These are phyloP conservation scores for Phytophthora ohioensis DNA, from an alignment of 352 stramenopile genomes.

Conservation along the genomic window DNA sequence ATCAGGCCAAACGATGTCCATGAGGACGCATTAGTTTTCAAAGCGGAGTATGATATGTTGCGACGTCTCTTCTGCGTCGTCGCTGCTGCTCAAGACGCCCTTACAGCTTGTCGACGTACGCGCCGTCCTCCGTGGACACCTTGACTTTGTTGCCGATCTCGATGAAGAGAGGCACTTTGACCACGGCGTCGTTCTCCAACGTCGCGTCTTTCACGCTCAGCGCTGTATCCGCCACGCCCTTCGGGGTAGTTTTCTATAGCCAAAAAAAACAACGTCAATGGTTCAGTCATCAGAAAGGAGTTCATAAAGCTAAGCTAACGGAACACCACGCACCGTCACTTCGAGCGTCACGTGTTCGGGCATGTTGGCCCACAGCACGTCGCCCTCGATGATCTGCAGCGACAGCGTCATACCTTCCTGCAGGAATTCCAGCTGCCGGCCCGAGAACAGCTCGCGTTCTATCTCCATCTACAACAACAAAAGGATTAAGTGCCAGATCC, in stretches of 20 bases:
- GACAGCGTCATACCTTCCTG: slow-evolving; percentile 82
- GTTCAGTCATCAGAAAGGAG: slow-evolving; percentile 3
- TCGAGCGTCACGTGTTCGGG: slow-evolving; percentile 80
- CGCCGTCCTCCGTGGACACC: slow-evolving; percentile 75
- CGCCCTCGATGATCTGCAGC: slow-evolving; percentile 86
- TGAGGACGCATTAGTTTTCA: slow-evolving; percentile 10
- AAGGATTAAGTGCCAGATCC: not conserved
- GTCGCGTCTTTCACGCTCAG: slow-evolving; percentile 87
- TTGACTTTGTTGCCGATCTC: slow-evolving; percentile 83
- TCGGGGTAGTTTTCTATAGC: slow-evolving; percentile 74
- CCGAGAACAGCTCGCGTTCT: slow-evolving; percentile 68
- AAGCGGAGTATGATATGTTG: not conserved
- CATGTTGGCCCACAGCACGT: slow-evolving; percentile 90
- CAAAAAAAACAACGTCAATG: slow-evolving; percentile 6
- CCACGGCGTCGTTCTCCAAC: slow-evolving; percentile 76
- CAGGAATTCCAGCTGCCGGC: slow-evolving; percentile 81
- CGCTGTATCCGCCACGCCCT: slow-evolving; percentile 77
- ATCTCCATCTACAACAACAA: slow-evolving; percentile 69
- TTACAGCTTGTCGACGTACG: slow-evolving; percentile 84
- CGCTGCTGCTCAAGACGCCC: not conserved
- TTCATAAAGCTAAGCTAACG: slow-evolving; percentile 4
- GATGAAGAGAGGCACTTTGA: slow-evolving; percentile 89
- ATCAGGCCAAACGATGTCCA: slow-evolving; percentile 17
- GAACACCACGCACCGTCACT: slow-evolving; percentile 57
- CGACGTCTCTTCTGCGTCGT: slow-evolving; percentile 17